A percentile compares a stretch with the other conserved stretches of the same genome.
Evolutionary conservation across 2,329 filamentous ascomycete species (phyloP).

Genomic region (Colletotrichum salicis): DNA sequence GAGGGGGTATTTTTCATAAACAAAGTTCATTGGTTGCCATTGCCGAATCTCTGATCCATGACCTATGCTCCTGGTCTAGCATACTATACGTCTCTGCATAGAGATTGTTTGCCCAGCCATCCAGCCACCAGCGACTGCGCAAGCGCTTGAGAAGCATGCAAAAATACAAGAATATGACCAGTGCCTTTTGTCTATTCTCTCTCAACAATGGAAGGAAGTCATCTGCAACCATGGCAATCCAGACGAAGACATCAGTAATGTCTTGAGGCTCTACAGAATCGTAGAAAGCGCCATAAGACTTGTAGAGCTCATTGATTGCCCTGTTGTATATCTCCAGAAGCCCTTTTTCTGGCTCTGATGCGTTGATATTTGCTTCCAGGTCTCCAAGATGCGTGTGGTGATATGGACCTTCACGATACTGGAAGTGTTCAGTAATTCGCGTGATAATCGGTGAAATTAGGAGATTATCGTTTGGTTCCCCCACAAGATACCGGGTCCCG

Average conservation of each 20-base stretch:
- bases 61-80: constrained; percentile 48
- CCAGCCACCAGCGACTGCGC: constrained; percentile 48
- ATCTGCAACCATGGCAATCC: constrained; percentile 49
- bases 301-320: constrained; percentile 48
- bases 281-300: constrained; percentile 42
- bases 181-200: constrained; percentile 40
- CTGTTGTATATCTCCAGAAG: constrained; percentile 42
- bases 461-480: constrained; percentile 17
- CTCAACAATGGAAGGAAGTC: constrained; percentile 49
- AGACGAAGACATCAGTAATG: constrained; percentile 51
- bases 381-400: constrained; percentile 38
- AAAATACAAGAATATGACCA: constrained; percentile 49
- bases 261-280: constrained; percentile 40
- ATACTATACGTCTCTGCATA: constrained; percentile 44
- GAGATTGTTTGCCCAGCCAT: constrained; percentile 47
- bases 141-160: constrained; percentile 45
- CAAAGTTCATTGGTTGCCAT: constrained; percentile 15
- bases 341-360: constrained; percentile 23
- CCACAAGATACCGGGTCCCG: constrained; percentile 30
- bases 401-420: constrained; percentile 27
- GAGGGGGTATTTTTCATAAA: neutral
- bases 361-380: constrained; percentile 39
- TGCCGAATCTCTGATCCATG: constrained; percentile 43
- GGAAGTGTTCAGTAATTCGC: constrained; percentile 25
- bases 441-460: constrained; percentile 33